Conservation (phyloP, 2,329 filamentous ascomycete species). For the Scedosporium minutisporum region DNA sequence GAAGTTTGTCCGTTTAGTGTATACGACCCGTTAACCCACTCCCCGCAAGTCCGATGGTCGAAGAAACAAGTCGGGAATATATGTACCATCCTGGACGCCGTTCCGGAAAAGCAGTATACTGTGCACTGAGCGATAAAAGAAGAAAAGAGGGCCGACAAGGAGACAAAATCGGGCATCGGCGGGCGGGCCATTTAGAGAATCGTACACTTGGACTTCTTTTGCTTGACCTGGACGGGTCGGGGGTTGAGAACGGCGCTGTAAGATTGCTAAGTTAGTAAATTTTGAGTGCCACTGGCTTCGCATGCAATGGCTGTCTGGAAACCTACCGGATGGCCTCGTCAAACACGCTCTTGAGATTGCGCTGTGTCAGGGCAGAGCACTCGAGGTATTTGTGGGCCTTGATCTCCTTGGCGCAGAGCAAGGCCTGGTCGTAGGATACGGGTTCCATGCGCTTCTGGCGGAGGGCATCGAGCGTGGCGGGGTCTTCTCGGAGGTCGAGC, state of each 20-base stretch:
- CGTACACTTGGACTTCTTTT: slow-evolving; percentile 59
- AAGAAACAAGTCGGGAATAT: slow-evolving; percentile 19
- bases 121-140: slow-evolving; percentile 5
- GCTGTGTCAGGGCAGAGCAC: slow-evolving; percentile 92
- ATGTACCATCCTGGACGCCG: slow-evolving; percentile 7
- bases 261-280: slow-evolving; percentile 17
- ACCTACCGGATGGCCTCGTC: slow-evolving; percentile 94
- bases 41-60: slow-evolving; percentile 12
- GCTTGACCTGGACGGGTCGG: slow-evolving; percentile 44
- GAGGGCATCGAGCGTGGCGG: slow-evolving; percentile 69
- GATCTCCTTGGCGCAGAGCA: slow-evolving; percentile 86
- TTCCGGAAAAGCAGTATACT: slow-evolving; percentile 11
- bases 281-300: slow-evolving; percentile 13
- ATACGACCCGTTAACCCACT: slow-evolving; percentile 4
- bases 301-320: neutral
- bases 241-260: slow-evolving; percentile 63
- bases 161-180: neutral
- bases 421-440: slow-evolving; percentile 88
- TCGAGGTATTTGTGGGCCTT: slow-evolving; percentile 95
- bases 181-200: slow-evolving; percentile 46
- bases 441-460: slow-evolving; percentile 91
- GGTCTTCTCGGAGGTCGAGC: slow-evolving; percentile 87
- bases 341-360: slow-evolving; percentile 97
- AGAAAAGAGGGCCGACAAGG: neutral
- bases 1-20: slow-evolving; percentile 11